Conservation (phyloP, 2,329 filamentous ascomycete genomes). For the Phoma sp. region DNA sequence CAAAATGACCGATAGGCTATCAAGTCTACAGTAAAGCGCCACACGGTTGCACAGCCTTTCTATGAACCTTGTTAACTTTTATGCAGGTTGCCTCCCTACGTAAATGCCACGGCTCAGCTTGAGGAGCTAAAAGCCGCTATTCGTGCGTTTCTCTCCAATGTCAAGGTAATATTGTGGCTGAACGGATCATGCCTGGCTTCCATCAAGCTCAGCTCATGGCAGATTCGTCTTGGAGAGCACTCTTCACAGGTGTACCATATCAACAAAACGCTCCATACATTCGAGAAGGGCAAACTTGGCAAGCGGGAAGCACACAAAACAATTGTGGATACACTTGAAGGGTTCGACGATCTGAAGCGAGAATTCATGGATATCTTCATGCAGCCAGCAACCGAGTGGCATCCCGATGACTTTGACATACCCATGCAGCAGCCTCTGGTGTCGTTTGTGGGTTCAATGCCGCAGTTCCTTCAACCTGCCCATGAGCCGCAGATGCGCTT, state of each 20-base stretch:
- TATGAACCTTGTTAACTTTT: background rate
- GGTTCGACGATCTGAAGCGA: constrained; percentile 29
- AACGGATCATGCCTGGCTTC: background rate
- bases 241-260: constrained; percentile 27
- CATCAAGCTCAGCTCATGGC: background rate
- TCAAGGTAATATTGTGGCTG: constrained; percentile 19
- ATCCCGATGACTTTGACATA: constrained; percentile 25
- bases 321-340: constrained; percentile 27
- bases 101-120: constrained; percentile 2
- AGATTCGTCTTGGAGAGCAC: constrained; percentile 33
- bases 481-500: constrained; percentile 32
- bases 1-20: background rate
- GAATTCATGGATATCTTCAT: constrained; percentile 29
- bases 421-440: background rate
- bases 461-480: constrained; percentile 32
- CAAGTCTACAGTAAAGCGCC: background rate
- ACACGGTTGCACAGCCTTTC: background rate
- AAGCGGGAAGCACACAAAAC: constrained; percentile 29
- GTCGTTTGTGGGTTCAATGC: constrained; percentile 3
- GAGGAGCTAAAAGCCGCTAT: constrained; percentile 10
- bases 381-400: constrained; percentile 33
- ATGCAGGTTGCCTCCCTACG: constrained; percentile 6
- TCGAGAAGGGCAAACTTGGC: constrained; percentile 22
- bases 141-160: constrained; percentile 25
- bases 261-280: constrained; percentile 24